These are phyloP conservation scores for Alternaria angustiovoidea DNA, from an alignment of 2,329 filamentous ascomycete genomes.

Conservation along the genomic window DNA sequence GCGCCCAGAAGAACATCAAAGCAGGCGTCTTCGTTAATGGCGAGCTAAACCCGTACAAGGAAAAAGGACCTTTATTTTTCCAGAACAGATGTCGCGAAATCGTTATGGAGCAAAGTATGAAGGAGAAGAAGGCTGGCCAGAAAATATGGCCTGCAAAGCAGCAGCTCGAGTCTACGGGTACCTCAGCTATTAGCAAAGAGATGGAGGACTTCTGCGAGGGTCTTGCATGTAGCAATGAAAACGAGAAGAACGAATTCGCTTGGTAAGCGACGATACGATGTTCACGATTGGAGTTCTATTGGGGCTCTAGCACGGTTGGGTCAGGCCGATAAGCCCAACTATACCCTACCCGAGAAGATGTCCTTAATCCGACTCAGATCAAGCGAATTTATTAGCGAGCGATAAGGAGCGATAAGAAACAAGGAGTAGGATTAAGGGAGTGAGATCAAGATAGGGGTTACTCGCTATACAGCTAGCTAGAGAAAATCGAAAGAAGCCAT, in stretches of 20 bases:
- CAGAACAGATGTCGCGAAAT: conserved; percentile 61
- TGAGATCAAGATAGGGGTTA: no score
- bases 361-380: no score
- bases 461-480: no score
- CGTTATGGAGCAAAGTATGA: conserved; percentile 58
- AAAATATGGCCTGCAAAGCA: conserved; percentile 64
- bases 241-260: conserved; percentile 38
- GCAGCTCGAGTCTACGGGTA: conserved; percentile 28
- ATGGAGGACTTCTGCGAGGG: conserved; percentile 40
- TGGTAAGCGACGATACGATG: conserved; percentile 22
- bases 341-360: no score
- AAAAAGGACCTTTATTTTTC: conserved; percentile 67
- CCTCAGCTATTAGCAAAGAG: conserved; percentile 31
- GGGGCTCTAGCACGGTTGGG: no score
- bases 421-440: no score
- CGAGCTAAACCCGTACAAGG: conserved; percentile 67
- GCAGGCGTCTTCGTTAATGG: conserved; percentile 69
- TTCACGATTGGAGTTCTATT: background rate
- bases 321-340: no score
- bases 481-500: no score
- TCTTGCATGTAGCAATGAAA: conserved; percentile 35
- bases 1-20: conserved; percentile 68
- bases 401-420: no score
- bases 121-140: conserved; percentile 55
- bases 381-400: no score